Evolutionary conservation across 2,329 filamentous ascomycete species (phyloP).

Genomic region (Arthrinium phaeospermum): DNA sequence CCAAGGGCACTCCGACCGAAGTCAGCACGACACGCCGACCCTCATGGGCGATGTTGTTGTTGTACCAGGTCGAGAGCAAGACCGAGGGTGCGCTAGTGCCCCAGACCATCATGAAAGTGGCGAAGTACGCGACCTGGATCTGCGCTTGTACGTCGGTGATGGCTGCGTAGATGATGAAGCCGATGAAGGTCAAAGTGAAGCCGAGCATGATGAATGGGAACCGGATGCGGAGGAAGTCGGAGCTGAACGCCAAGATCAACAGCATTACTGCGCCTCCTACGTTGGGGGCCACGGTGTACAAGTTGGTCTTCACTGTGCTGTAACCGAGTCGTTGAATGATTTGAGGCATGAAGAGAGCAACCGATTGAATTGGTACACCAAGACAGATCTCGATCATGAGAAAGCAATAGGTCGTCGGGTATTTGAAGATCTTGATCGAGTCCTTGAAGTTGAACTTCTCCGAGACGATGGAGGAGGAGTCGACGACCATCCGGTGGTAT

Average conservation of each 20-base stretch:
- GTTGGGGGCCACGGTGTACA: constrained; percentile 84
- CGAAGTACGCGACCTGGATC: constrained; percentile 73
- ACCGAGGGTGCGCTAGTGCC: constrained; percentile 78
- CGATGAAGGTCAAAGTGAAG: constrained; percentile 75
- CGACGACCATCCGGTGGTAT: constrained; percentile 74
- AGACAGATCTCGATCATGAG: constrained; percentile 62
- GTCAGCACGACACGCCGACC: constrained; percentile 73
- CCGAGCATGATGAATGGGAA: constrained; percentile 78
- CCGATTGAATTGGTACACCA: constrained; percentile 62
- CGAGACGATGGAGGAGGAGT: constrained; percentile 68
- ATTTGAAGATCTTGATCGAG: constrained; percentile 56
- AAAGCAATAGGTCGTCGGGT: constrained; percentile 55
- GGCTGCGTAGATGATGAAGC: constrained; percentile 79
- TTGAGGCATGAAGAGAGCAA: constrained; percentile 61
- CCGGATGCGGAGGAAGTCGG: constrained; percentile 67
- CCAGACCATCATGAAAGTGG: constrained; percentile 84
- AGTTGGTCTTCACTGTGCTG: constrained; percentile 67
- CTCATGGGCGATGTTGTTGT: constrained; percentile 83
- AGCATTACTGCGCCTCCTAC: constrained; percentile 74
- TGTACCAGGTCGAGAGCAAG: constrained; percentile 70
- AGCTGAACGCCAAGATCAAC: constrained; percentile 73
- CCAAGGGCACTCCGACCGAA: constrained; percentile 75
- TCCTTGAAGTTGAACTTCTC: constrained; percentile 59
- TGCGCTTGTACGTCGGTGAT: constrained; percentile 68
- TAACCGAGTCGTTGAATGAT: constrained; percentile 58